Evolutionary conservation across 2,329 filamentous ascomycete species (phyloP).

Genomic region (Aurifilum marmelostoma): DNA sequence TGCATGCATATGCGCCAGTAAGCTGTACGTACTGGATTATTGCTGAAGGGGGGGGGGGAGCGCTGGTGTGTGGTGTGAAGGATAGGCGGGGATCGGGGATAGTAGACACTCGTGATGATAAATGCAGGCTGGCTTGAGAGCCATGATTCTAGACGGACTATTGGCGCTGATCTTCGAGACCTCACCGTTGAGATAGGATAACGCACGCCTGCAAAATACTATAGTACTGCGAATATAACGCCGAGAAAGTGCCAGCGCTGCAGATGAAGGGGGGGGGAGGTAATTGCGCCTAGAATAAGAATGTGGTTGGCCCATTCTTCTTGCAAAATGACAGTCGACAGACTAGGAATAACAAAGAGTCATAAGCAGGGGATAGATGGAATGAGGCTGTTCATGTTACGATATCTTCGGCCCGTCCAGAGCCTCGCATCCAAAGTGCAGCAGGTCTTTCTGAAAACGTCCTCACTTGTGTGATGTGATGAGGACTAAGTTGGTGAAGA

Average conservation of each 20-base stretch:
- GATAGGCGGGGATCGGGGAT: not conserved
- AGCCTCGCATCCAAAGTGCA: conserved; percentile 16
- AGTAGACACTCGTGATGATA: not conserved
- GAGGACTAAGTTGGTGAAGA: conserved; percentile 2
- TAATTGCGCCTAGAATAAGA: not conserved
- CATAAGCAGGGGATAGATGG: conserved; percentile 10
- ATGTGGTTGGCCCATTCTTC: not conserved
- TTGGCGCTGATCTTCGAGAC: not conserved
- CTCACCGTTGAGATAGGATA: not conserved
- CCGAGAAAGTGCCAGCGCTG: not conserved
- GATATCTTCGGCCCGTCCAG: conserved; percentile 3
- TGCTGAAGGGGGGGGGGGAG: not conserved
- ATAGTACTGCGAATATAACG: conserved; percentile 1
- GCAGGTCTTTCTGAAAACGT: not conserved
- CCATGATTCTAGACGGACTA: not conserved
- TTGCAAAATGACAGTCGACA: not conserved
- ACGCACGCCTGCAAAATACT: not conserved
- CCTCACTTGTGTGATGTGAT: conserved; percentile 9
- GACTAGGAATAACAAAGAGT: conserved; percentile 20
- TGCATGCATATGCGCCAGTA: not conserved
- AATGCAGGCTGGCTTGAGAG: not conserved
- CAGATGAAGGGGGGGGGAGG: not conserved
- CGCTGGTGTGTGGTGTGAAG: too few relatives aligned
- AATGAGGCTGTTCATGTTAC: conserved; percentile 21
- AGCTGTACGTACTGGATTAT: not conserved